Evolutionary conservation across 2,329 filamentous ascomycete species (phyloP).

Genomic region (Fusarium abutilonis): DNA sequence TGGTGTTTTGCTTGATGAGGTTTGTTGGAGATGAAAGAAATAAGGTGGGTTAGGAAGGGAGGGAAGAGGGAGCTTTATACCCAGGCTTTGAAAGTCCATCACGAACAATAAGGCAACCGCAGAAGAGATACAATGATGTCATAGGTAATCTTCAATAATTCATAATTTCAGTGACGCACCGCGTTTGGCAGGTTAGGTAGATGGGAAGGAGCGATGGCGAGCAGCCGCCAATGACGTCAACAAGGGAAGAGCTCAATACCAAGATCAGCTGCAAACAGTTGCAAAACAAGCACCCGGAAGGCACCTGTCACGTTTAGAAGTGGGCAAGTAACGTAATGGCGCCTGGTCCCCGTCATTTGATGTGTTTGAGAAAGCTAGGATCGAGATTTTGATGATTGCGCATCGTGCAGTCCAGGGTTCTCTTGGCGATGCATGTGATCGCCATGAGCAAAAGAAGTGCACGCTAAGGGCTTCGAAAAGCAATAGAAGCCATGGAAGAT

Average conservation of each 20-base stretch:
- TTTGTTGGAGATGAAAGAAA: constrained; percentile 12
- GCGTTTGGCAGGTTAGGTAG: neutral
- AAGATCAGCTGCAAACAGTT: constrained; percentile 2
- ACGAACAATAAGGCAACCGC: constrained; percentile 23
- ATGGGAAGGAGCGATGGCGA: constrained; percentile 6
- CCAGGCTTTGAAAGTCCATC: constrained; percentile 16
- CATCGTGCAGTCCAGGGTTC: constrained; percentile 1
- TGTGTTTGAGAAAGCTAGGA: constrained; percentile 1
- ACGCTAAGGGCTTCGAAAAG: neutral
- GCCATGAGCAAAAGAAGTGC: neutral
- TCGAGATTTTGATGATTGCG: constrained; percentile 22
- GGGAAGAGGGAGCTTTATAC: constrained; percentile 41
- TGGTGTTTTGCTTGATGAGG: constrained; percentile 17
- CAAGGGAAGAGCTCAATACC: constrained; percentile 10
- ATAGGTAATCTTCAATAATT: constrained; percentile 14
- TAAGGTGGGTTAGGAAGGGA: constrained; percentile 35
- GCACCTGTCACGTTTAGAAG: constrained; percentile 5
- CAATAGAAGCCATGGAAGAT: neutral
- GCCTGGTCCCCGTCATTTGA: constrained; percentile 13
- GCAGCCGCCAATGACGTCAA: constrained; percentile 35
- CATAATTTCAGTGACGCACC: constrained; percentile 19
- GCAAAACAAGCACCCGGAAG: constrained; percentile 24
- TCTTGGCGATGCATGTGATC: constrained; percentile 31
- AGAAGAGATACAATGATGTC: constrained; percentile 36
- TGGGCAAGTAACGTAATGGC: constrained; percentile 33